A percentile compares a stretch with the other conserved stretches of the same genome.
Evolutionary conservation across 2,329 filamentous ascomycete species (phyloP).

Genomic region (Fusarium graminum): DNA sequence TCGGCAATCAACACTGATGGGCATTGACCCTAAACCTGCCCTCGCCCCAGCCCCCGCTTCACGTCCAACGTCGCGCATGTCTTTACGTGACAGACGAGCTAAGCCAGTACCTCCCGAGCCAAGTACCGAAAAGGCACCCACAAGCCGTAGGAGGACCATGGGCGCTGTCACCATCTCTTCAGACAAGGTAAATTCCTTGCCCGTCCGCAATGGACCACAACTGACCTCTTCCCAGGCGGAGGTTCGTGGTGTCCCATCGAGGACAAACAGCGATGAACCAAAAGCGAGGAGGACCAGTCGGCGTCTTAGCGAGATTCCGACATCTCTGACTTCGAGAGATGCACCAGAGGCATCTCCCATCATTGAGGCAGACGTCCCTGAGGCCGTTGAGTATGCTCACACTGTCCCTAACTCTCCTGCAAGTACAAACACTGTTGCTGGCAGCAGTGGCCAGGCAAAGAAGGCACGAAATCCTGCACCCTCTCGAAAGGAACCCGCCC

Average conservation of each 20-base stretch:
- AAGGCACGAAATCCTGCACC: conserved; percentile 68
- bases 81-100: conserved; percentile 78
- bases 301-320: conserved; percentile 64
- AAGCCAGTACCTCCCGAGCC: conserved; percentile 66
- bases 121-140: conserved; percentile 45
- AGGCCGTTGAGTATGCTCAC: conserved; percentile 41
- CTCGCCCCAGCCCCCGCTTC: conserved; percentile 48
- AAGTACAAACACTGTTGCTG: conserved; percentile 56
- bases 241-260: conserved; percentile 51
- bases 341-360: conserved; percentile 12
- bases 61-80: conserved; percentile 72
- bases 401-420: conserved; percentile 58
- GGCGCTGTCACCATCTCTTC: conserved; percentile 54
- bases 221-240: conserved; percentile 49
- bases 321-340: conserved; percentile 47
- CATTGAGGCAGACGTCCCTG: conserved; percentile 20
- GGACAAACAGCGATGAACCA: conserved; percentile 45
- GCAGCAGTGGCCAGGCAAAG: conserved; percentile 64
- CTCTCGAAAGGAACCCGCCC: conserved; percentile 58
- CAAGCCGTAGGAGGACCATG: conserved; percentile 72
- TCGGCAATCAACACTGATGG: conserved; percentile 66
- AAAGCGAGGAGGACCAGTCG: conserved; percentile 56
- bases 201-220: neutral
- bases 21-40: conserved; percentile 47
- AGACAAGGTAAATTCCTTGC: conserved; percentile 48